Conservation (phyloP, 1,284 basidiomycete genomes). For the Ustilago lituana region DNA sequence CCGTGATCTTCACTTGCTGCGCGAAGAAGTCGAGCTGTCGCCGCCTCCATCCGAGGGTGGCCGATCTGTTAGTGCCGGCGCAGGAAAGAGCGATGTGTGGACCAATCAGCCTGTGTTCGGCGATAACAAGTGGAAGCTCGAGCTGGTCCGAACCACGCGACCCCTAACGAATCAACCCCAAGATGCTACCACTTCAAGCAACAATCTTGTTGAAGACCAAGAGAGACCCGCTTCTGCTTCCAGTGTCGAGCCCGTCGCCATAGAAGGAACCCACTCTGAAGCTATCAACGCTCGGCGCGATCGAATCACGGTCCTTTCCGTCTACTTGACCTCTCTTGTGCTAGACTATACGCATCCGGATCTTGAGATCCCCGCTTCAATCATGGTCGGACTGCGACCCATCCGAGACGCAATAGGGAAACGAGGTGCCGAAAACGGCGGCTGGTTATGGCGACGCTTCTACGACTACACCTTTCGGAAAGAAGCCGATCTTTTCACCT, state of each 20-base stretch:
- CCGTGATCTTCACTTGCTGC: slow-evolving; percentile 48
- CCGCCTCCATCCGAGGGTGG: slow-evolving; percentile 49
- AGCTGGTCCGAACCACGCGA: slow-evolving; percentile 52
- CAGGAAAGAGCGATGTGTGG: slow-evolving; percentile 60
- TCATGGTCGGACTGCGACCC: slow-evolving; percentile 57
- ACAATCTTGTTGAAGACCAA: not conserved
- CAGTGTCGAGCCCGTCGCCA: slow-evolving; percentile 3
- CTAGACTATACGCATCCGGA: slow-evolving; percentile 49
- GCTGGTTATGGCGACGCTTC: slow-evolving; percentile 51
- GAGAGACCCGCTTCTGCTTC: not conserved
- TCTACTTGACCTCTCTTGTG: slow-evolving; percentile 54
- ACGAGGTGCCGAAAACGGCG: slow-evolving; percentile 20
- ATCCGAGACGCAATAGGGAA: slow-evolving; percentile 14
- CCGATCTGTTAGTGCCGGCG: slow-evolving; percentile 59
- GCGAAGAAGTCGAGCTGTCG: slow-evolving; percentile 57
- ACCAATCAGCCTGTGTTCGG: slow-evolving; percentile 62
- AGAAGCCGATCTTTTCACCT: slow-evolving; percentile 55
- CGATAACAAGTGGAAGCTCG: slow-evolving; percentile 64
- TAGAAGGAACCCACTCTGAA: not conserved
- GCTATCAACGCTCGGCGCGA: slow-evolving; percentile 1
- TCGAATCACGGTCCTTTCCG: slow-evolving; percentile 50
- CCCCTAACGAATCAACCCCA: slow-evolving; percentile 3
- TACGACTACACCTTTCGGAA: slow-evolving; percentile 46
- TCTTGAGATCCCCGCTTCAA: slow-evolving; percentile 46
- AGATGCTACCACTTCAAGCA: not conserved